Conservation (phyloP, 2,329 filamentous ascomycete species). For the Claviceps lovelessii region DNA sequence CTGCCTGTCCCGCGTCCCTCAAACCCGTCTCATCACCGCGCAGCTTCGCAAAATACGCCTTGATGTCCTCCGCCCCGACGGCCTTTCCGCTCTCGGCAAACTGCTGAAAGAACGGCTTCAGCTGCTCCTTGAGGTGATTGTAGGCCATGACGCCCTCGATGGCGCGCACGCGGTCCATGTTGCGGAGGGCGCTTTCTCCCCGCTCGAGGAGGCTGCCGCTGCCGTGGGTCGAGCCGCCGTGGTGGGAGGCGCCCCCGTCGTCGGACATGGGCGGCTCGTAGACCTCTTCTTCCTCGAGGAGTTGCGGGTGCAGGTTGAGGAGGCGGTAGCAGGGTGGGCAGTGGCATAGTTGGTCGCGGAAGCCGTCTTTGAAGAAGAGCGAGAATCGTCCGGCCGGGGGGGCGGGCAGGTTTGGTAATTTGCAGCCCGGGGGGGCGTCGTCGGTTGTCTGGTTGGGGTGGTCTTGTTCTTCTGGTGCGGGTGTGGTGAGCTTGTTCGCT, state of each 20-base stretch:
- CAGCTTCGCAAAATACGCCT: constrained; percentile 86
- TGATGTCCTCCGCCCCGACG: constrained; percentile 90
- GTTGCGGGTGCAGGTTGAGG: constrained; percentile 57
- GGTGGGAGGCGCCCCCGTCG: constrained; percentile 33
- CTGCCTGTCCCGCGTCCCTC: constrained; percentile 43
- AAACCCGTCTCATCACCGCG: constrained; percentile 73
- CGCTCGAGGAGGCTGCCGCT: constrained; percentile 78
- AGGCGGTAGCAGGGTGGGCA: constrained; percentile 68
- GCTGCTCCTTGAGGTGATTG: constrained; percentile 85
- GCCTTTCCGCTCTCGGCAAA: constrained; percentile 84
- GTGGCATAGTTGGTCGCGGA: constrained; percentile 70
- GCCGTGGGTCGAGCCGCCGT: constrained; percentile 45
- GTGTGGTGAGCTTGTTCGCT: background rate
- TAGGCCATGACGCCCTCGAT: constrained; percentile 98
- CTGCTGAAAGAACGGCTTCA: constrained; percentile 87
- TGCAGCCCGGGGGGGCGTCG: constrained; percentile 32
- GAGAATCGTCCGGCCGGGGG: constrained; percentile 51
- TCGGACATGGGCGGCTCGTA: constrained; percentile 85
- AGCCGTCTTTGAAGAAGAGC: constrained; percentile 66
- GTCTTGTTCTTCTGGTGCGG: background rate
- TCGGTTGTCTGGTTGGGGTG: background rate
- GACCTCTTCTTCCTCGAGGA: constrained; percentile 84
- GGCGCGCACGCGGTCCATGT: constrained; percentile 80
- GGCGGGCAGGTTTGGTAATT: constrained; percentile 42
- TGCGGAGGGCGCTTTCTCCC: constrained; percentile 81